These are phyloP conservation scores for Endotrypanum monterogeii DNA, from an alignment of 208 protist species.

Conservation along the genomic window DNA sequence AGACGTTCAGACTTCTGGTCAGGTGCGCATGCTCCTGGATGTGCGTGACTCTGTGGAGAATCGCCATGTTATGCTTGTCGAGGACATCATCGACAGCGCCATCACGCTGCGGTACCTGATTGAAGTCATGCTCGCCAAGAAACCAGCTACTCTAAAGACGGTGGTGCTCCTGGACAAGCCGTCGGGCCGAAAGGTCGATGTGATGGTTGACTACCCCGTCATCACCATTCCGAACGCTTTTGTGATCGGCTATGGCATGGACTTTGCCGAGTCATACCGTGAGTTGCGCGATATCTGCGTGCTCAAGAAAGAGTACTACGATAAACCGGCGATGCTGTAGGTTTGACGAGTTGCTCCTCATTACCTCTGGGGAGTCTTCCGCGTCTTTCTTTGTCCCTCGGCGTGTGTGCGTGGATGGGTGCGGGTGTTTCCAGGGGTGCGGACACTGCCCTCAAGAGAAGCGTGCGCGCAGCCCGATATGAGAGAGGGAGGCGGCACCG, in stretches of 20 bases:
- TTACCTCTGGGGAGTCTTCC: background rate
- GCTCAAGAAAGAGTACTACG: slow-evolving; percentile 67
- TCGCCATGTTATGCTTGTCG: slow-evolving; percentile 85
- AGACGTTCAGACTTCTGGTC: slow-evolving; percentile 50
- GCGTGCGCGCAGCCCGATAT: too few relatives aligned
- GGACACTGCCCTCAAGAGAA: too few relatives aligned
- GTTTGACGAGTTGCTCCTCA: background rate
- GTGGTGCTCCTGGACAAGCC: slow-evolving; percentile 89
- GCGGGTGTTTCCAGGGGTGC: too few relatives aligned
- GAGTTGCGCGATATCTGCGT: slow-evolving; percentile 81
- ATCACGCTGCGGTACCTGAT: slow-evolving; percentile 79
- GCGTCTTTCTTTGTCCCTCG: background rate
- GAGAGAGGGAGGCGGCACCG: too few relatives aligned
- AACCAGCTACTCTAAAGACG: slow-evolving; percentile 80
- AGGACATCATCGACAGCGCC: slow-evolving; percentile 92
- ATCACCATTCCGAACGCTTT: slow-evolving; percentile 67
- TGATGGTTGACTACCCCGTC: slow-evolving; percentile 73
- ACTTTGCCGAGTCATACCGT: slow-evolving; percentile 84
- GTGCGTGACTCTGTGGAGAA: slow-evolving; percentile 67
- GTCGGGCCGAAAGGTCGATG: slow-evolving; percentile 48
- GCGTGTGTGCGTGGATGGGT: too few relatives aligned
- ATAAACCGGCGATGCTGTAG: slow-evolving; percentile 38
- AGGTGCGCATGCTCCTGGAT: slow-evolving; percentile 89
- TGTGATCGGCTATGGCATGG: slow-evolving; percentile 92
- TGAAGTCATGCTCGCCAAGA: slow-evolving; percentile 49